phyloP scores from a whole-genome alignment of 2,329 filamentous ascomycete species.

The Chaetomiaceae sp. region DNA sequence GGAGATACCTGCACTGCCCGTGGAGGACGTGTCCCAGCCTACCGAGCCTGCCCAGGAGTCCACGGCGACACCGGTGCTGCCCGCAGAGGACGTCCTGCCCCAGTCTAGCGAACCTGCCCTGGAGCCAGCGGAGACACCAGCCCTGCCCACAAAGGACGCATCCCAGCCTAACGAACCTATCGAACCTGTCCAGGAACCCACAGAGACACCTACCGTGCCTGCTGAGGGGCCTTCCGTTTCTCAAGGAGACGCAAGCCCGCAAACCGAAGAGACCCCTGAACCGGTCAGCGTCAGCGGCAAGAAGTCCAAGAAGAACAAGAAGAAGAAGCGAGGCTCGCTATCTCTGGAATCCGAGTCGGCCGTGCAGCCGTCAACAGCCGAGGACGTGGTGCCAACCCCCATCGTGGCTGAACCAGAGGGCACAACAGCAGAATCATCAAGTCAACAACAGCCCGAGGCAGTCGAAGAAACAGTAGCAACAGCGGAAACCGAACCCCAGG shows the following conservation, averaged over 20 bases:
- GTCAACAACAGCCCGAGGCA: constrained; percentile 1
- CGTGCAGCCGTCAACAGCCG: not conserved
- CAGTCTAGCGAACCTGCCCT: not conserved
- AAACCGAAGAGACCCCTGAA: not conserved
- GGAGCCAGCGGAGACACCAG: no score
- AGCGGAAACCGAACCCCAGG: not conserved
- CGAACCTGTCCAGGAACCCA: not conserved
- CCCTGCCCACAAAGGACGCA: not conserved
- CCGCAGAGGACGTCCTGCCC: not conserved
- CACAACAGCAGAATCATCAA: no score
- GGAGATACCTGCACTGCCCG: not conserved
- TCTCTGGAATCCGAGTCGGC: not conserved
- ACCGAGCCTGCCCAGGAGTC: not conserved
- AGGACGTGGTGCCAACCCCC: not conserved
- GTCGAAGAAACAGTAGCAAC: not conserved
- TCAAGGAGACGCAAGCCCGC: not conserved
- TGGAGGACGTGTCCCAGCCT: not conserved
- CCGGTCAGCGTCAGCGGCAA: constrained; percentile 17
- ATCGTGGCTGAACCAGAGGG: not conserved
- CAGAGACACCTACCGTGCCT: not conserved
- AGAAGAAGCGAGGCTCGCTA: constrained; percentile 21
- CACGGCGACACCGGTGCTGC: not conserved
- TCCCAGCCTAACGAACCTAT: not conserved
- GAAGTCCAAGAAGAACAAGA: constrained; percentile 33
- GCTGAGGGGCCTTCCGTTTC: not conserved